A percentile compares a stretch with the other conserved stretches of the same genome.
These are phyloP conservation scores for Diaporthe sp. DNA, from an alignment of 2,329 filamentous ascomycete genomes.

Conservation along the genomic window DNA sequence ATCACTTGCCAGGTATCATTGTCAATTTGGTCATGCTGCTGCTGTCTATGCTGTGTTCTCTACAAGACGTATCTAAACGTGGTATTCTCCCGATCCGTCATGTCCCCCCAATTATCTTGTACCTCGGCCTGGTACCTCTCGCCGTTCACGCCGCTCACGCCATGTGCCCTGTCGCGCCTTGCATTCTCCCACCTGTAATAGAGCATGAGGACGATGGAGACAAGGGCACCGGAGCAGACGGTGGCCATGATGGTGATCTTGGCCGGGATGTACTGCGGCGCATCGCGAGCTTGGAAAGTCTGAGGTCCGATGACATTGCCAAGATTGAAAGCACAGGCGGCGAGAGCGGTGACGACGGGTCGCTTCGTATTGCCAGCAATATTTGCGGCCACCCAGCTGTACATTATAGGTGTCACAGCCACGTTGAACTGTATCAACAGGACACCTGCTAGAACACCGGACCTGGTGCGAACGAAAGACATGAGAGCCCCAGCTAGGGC, in stretches of 20 bases:
- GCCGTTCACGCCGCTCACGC: slow-evolving; percentile 20
- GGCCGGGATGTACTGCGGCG: slow-evolving; percentile 64
- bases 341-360: slow-evolving; percentile 61
- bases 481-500: slow-evolving; percentile 62
- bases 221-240: slow-evolving; percentile 56
- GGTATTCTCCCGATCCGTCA: slow-evolving; percentile 70
- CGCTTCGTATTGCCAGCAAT: slow-evolving; percentile 66
- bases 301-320: slow-evolving; percentile 70
- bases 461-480: slow-evolving; percentile 61
- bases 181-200: slow-evolving; percentile 65
- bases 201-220: slow-evolving; percentile 58
- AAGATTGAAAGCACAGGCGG: slow-evolving; percentile 63
- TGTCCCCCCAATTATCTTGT: slow-evolving; percentile 58
- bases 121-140: slow-evolving; percentile 55
- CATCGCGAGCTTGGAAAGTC: slow-evolving; percentile 65
- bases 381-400: slow-evolving; percentile 63
- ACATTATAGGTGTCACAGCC: slow-evolving; percentile 40
- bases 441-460: slow-evolving; percentile 61
- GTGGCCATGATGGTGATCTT: slow-evolving; percentile 68
- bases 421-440: slow-evolving; percentile 61
- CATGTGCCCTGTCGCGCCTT: slow-evolving; percentile 49
- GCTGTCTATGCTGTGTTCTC: neutral
- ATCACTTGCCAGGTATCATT: neutral
- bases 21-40: neutral
- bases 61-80: slow-evolving; percentile 61